phyloP scores from a whole-genome alignment of 176 grass and related monocot species.

The Leersia perrieri region DNA sequence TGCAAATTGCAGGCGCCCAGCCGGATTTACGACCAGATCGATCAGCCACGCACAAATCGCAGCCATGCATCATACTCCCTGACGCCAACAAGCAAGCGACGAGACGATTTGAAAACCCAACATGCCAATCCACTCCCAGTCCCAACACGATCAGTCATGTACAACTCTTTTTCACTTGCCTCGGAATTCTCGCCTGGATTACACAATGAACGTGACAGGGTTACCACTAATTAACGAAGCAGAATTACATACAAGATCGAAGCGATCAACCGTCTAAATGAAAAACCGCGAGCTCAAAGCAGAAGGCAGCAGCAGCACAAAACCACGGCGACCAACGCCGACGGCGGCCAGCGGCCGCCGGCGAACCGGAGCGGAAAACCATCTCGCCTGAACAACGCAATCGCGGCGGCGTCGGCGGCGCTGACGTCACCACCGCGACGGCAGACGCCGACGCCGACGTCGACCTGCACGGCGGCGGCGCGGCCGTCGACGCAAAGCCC shows the following conservation, averaged over 20 bases:
- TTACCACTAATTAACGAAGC: background rate
- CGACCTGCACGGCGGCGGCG: slow-evolving; percentile 34
- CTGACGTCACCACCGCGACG: background rate
- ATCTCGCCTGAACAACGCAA: background rate
- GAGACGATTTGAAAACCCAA: slow-evolving; percentile 10
- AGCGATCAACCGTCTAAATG: background rate
- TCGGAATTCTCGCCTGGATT: background rate
- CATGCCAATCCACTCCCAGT: background rate
- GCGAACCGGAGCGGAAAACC: background rate
- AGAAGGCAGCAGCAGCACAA: slow-evolving; percentile 39
- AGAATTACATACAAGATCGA: slow-evolving; percentile 37
- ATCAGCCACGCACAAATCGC: background rate
- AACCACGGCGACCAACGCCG: background rate
- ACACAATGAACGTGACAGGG: background rate
- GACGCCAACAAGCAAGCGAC: background rate
- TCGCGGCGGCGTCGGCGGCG: background rate
- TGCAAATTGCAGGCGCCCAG: background rate
- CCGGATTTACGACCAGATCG: background rate
- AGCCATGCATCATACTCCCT: background rate
- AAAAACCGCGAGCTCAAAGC: slow-evolving; percentile 1
- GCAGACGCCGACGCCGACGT: slow-evolving; percentile 59
- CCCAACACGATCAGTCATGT: background rate
- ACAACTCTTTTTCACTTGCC: background rate
- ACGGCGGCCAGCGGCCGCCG: background rate
- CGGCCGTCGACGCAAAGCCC: slow-evolving; percentile 69